Evolutionary conservation across 2,329 filamentous ascomycete species (phyloP).

Genomic region (Aspergillus fructus): DNA sequence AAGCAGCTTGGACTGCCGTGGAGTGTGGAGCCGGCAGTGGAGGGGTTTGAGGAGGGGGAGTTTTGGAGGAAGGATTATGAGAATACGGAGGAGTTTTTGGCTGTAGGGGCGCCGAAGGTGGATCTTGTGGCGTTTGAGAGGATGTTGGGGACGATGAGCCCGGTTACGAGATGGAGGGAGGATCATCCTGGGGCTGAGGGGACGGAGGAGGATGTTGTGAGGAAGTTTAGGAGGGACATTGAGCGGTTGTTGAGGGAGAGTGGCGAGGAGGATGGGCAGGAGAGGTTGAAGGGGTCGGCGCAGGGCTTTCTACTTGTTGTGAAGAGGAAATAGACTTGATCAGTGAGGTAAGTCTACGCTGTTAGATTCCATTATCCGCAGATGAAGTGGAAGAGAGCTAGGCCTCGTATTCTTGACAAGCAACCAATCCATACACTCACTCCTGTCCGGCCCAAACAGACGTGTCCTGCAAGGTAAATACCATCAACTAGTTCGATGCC

Average conservation of each 20-base stretch:
- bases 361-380: too few species aligned
- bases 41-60: slow-evolving; percentile 31
- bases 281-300: slow-evolving; percentile 2
- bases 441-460: too few species aligned
- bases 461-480: too few species aligned
- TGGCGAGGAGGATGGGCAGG: background rate
- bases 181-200: slow-evolving; percentile 4
- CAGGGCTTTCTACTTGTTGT: slow-evolving; percentile 3
- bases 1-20: slow-evolving; percentile 51
- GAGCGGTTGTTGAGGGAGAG: slow-evolving; percentile 4
- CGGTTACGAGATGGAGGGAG: slow-evolving; percentile 9
- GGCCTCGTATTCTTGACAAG: too few species aligned
- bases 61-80: slow-evolving; percentile 1
- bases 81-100: background rate
- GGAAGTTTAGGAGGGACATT: slow-evolving; percentile 2
- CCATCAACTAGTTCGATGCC: too few species aligned
- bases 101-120: background rate
- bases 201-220: slow-evolving; percentile 8
- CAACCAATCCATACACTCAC: too few species aligned
- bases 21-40: slow-evolving; percentile 34
- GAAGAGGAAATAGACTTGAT: background rate
- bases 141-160: slow-evolving; percentile 7
- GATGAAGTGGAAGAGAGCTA: too few species aligned
- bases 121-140: background rate
- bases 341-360: too few species aligned